A percentile compares a stretch with the other conserved stretches of the same genome.
These are phyloP conservation scores for Cladophialophora chaetospira DNA, from an alignment of 2,329 filamentous ascomycete genomes.

Conservation along the genomic window DNA sequence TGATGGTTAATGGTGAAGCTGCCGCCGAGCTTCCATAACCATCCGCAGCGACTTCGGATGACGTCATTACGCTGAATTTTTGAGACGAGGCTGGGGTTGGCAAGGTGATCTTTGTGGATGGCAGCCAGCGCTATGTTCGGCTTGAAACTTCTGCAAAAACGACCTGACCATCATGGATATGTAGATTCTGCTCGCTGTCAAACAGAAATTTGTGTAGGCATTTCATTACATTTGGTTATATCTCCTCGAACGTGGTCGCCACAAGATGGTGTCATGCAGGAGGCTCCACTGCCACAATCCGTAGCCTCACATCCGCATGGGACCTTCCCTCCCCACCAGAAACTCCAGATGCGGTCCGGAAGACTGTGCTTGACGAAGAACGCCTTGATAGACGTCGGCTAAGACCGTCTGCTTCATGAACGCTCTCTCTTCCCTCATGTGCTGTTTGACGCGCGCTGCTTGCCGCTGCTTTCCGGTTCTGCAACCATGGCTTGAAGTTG, in stretches of 20 bases:
- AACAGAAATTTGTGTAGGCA: too few relatives aligned
- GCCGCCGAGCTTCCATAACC: not conserved
- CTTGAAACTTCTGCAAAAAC: too few relatives aligned
- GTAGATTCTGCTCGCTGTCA: too few relatives aligned
- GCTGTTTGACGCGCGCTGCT: conserved; percentile 19
- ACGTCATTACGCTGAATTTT: not conserved
- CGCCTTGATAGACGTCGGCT: conserved; percentile 5
- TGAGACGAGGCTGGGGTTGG: conserved; percentile 6
- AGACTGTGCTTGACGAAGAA: conserved; percentile 60
- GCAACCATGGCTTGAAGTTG: conserved; percentile 62
- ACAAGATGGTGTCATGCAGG: conserved; percentile 6
- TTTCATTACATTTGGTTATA: not conserved
- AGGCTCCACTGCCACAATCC: conserved; percentile 5
- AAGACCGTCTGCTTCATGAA: conserved; percentile 14
- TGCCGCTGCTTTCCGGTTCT: conserved; percentile 37
- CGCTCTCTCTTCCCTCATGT: conserved; percentile 25
- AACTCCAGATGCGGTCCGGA: conserved; percentile 55
- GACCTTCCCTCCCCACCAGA: not conserved
- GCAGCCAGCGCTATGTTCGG: too few relatives aligned
- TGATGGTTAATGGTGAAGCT: not conserved
- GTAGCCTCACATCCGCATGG: conserved; percentile 13
- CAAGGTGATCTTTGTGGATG: not conserved
- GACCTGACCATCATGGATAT: too few relatives aligned
- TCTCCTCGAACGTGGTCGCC: not conserved
- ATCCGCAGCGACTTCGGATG: not conserved